A percentile compares a stretch with the other conserved stretches of the same genome.
Conservation (phyloP, 208 protist species). For the Wallacemonas rigidus region DNA sequence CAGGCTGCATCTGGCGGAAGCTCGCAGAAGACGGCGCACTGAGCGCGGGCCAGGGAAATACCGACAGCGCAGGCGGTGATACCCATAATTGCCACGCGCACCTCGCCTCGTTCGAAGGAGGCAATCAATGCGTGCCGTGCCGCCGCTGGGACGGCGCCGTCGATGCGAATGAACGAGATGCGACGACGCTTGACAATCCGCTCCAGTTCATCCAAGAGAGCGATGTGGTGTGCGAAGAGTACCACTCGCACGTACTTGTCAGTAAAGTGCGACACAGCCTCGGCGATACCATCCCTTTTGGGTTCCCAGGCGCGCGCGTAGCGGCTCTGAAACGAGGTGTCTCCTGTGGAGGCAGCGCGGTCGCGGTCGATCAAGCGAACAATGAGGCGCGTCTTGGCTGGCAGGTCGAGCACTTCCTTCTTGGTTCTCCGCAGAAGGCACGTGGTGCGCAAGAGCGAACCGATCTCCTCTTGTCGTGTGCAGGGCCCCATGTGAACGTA, state of each 20-base stretch:
- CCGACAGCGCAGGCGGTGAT: constrained; percentile 81
- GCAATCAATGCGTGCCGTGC: constrained; percentile 37
- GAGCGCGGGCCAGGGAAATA: constrained; percentile 65
- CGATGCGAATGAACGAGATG: constrained; percentile 54
- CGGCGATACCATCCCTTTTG: constrained; percentile 59
- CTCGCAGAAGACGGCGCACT: constrained; percentile 83
- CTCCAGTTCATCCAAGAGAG: constrained; percentile 50
- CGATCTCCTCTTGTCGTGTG: constrained; percentile 47
- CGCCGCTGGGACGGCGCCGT: constrained; percentile 48
- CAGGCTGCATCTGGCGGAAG: constrained; percentile 75
- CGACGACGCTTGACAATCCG: constrained; percentile 26
- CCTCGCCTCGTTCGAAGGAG: constrained; percentile 44
- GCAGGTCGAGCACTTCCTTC: constrained; percentile 74
- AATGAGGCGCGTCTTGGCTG: constrained; percentile 65
- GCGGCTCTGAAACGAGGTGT: constrained; percentile 47
- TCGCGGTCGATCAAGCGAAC: constrained; percentile 43
- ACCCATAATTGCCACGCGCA: constrained; percentile 63
- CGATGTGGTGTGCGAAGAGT: constrained; percentile 79
- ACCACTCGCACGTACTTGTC: constrained; percentile 64
- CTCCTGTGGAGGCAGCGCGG: no score
- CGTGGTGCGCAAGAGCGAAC: constrained; percentile 40
- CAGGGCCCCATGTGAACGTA: constrained; percentile 52
- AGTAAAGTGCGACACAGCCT: constrained; percentile 59
- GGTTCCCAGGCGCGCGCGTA: constrained; percentile 61
- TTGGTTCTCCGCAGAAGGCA: constrained; percentile 78